Percentiles rank a stretch among this genome's conserved stretches.
Evolutionary conservation across 441 rosid species (phyloP).

Genomic region (Eruca vesicaria): DNA sequence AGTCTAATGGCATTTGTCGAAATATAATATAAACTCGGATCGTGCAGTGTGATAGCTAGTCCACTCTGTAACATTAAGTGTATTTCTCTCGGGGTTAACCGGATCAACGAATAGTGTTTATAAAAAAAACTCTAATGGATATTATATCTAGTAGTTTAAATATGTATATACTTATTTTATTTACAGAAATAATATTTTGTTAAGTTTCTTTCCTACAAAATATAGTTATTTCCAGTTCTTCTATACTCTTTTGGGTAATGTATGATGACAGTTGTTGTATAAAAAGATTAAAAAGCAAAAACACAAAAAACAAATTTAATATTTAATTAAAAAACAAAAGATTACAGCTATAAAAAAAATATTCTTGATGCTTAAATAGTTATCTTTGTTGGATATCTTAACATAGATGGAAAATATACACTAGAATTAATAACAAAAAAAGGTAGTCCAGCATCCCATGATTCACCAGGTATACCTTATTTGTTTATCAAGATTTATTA

Average conservation of each 20-base stretch:
- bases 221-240: not conserved
- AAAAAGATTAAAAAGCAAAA: not conserved
- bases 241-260: not conserved
- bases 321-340: not conserved
- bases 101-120: too few species aligned
- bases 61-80: too few species aligned
- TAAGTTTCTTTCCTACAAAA: not conserved
- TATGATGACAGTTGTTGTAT: not conserved
- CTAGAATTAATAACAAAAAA: not conserved
- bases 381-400: not conserved
- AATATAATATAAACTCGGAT: too few species aligned
- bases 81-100: too few species aligned
- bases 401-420: not conserved
- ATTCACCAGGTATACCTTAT: too few species aligned
- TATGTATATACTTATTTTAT: not conserved
- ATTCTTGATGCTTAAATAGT: not conserved
- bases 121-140: not conserved
- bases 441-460: conserved; percentile 2
- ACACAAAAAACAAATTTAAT: not conserved
- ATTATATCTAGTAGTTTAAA: not conserved
- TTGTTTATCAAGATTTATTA: not conserved
- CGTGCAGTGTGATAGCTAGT: too few species aligned
- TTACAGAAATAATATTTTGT: not conserved
- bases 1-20: too few species aligned
- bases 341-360: not conserved